These are phyloP conservation scores for Aphanomyces euteiches DNA, from an alignment of 352 stramenopile genomes.

Conservation along the genomic window DNA sequence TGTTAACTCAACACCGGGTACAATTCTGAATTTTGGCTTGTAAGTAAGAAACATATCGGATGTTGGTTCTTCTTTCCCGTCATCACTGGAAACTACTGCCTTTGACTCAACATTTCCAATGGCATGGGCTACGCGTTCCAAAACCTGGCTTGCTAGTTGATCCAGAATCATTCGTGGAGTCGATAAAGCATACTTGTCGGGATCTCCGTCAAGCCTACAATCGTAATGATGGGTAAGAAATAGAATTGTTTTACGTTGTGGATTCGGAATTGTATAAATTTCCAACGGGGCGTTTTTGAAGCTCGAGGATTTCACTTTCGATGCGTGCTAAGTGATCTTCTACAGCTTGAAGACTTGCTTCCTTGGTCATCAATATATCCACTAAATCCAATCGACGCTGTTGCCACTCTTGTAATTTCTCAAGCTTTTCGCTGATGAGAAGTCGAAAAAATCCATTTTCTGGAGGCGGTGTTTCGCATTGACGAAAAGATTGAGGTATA, in stretches of 20 bases:
- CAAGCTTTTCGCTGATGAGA: conserved; percentile 23
- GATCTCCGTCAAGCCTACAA: too few relatives aligned
- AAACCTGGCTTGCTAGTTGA: conserved; percentile 7
- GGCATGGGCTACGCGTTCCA: conserved; percentile 11
- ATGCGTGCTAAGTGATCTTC: conserved; percentile 15
- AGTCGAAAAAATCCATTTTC: conserved; percentile 10
- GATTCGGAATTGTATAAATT: background rate
- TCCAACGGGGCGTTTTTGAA: background rate
- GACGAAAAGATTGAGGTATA: conserved; percentile 20
- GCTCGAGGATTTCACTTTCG: conserved; percentile 2
- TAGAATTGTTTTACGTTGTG: too few relatives aligned
- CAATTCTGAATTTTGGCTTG: conserved; percentile 29
- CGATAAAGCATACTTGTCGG: background rate
- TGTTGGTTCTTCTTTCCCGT: background rate
- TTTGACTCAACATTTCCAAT: background rate
- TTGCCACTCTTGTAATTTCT: conserved; percentile 14
- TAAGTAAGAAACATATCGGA: conserved; percentile 30
- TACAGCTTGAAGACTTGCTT: conserved; percentile 11
- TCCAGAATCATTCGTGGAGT: conserved; percentile 14
- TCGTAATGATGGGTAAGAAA: too few relatives aligned
- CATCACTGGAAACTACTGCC: background rate
- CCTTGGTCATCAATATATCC: conserved; percentile 13
- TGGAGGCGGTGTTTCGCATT: background rate
- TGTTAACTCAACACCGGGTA: conserved; percentile 32
- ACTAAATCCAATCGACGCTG: conserved; percentile 18